These are phyloP conservation scores for Monosporascus sp. DNA, from an alignment of 2,329 filamentous ascomycete genomes.

Conservation along the genomic window DNA sequence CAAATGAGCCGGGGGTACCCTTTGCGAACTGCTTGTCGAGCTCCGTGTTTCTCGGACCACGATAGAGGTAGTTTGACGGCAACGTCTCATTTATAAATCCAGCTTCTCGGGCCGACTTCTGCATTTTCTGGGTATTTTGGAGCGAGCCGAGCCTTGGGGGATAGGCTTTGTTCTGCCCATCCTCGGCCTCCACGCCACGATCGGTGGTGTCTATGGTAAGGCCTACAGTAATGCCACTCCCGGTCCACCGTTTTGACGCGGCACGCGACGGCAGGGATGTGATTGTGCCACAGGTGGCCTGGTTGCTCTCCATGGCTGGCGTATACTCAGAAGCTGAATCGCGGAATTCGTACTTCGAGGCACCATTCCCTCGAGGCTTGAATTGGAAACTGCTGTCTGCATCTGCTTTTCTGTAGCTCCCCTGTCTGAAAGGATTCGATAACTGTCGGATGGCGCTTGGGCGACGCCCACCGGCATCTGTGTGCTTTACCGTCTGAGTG, in stretches of 20 bases:
- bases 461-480: background rate
- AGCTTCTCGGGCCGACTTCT: background rate
- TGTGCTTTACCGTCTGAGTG: background rate
- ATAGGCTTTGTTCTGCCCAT: too few species aligned
- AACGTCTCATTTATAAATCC: conserved; percentile 6
- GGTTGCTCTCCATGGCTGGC: conserved; percentile 6
- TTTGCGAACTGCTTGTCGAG: conserved; percentile 5
- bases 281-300: conserved; percentile 7
- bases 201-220: background rate
- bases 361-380: conserved; percentile 10
- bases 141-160: too few species aligned
- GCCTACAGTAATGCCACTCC: background rate
- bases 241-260: background rate
- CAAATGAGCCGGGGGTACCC: conserved; percentile 3
- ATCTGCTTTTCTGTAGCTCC: conserved; percentile 3
- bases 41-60: background rate
- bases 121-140: too few species aligned
- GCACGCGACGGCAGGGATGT: conserved; percentile 1
- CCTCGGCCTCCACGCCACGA: background rate
- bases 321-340: conserved; percentile 22
- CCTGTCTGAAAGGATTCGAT: conserved; percentile 13
- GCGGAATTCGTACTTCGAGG: conserved; percentile 22
- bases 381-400: conserved; percentile 10
- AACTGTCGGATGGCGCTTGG: conserved; percentile 1
- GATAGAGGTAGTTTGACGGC: conserved; percentile 1